Evolutionary conservation across 1,284 basidiomycete genomes (phyloP).

Genomic region (Ustanciosporium gigantosporum): DNA sequence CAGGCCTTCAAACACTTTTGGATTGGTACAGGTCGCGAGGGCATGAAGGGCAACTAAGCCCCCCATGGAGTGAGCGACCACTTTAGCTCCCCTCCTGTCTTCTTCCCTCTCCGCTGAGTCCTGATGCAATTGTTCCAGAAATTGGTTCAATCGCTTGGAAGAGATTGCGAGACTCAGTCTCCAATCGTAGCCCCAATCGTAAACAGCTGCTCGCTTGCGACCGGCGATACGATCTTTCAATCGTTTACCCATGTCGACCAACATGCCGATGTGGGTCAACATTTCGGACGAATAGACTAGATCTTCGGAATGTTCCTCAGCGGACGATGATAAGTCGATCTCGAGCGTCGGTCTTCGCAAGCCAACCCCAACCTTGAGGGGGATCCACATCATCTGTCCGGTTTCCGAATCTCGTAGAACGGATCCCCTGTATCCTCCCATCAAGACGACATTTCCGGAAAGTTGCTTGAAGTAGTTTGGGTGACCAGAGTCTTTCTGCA

Average conservation of each 20-base stretch:
- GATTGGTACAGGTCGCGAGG: slow-evolving; percentile 45
- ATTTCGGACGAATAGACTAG: slow-evolving; percentile 52
- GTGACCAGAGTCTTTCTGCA: slow-evolving; percentile 30
- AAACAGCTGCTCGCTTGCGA: slow-evolving; percentile 40
- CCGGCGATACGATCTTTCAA: slow-evolving; percentile 39
- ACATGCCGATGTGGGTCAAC: slow-evolving; percentile 47
- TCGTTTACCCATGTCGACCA: slow-evolving; percentile 56
- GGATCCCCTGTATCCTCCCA: slow-evolving; percentile 60
- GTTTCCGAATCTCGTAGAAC: slow-evolving; percentile 56
- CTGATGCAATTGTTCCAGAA: slow-evolving; percentile 38
- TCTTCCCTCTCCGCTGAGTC: slow-evolving; percentile 11
- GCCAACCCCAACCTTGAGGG: slow-evolving; percentile 56
- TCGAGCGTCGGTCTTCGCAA: slow-evolving; percentile 53
- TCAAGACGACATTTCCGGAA: slow-evolving; percentile 55
- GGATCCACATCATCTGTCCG: slow-evolving; percentile 55
- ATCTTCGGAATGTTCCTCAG: slow-evolving; percentile 45
- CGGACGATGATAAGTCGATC: slow-evolving; percentile 47
- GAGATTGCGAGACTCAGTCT: slow-evolving; percentile 30
- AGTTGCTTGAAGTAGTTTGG: slow-evolving; percentile 49
- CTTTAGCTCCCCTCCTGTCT: slow-evolving; percentile 51
- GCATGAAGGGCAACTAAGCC: slow-evolving; percentile 60
- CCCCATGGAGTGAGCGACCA: slow-evolving; percentile 62
- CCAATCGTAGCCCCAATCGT: slow-evolving; percentile 60
- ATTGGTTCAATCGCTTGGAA: slow-evolving; percentile 9
- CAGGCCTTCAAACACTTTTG: slow-evolving; percentile 55